Evolutionary conservation across 768 basidiomycete species (phyloP).

Genomic region (Austroboletus eburneus): DNA sequence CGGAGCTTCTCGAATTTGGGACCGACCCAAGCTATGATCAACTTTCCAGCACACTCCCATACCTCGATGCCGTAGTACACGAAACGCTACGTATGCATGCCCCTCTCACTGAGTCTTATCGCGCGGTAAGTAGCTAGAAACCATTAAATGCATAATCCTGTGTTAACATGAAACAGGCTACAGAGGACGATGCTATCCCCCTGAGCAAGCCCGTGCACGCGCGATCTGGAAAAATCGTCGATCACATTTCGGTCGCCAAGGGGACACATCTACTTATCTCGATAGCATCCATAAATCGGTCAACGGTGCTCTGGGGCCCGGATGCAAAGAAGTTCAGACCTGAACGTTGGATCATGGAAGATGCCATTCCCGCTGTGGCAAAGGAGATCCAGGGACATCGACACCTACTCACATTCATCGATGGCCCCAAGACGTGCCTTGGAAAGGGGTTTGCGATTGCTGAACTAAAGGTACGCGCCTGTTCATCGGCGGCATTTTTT

Average conservation of each 20-base stretch:
- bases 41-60: no score
- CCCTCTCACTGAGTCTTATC: no score
- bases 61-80: no score
- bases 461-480: slow-evolving; percentile 27
- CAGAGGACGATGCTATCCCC: slow-evolving; percentile 54
- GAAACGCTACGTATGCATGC: no score
- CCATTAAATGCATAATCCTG: no score
- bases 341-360: slow-evolving; percentile 52
- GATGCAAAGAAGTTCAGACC: slow-evolving; percentile 56
- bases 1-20: no score
- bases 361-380: slow-evolving; percentile 22
- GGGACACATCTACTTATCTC: slow-evolving; percentile 42
- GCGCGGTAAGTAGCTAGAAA: no score
- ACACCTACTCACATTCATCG: slow-evolving; percentile 48
- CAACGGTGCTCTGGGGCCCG: slow-evolving; percentile 56
- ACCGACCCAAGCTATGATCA: no score
- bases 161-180: slow-evolving; percentile 31
- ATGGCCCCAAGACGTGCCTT: slow-evolving; percentile 49
- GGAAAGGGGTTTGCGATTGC: slow-evolving; percentile 45
- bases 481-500: no score
- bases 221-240: slow-evolving; percentile 34
- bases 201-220: slow-evolving; percentile 44
- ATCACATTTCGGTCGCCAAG: slow-evolving; percentile 41
- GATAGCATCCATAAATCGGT: slow-evolving; percentile 44
- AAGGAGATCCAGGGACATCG: slow-evolving; percentile 46